Base-by-base conservation (phyloP, 345 rosid species). In the Psidium friedrichsthalianum region DNA sequence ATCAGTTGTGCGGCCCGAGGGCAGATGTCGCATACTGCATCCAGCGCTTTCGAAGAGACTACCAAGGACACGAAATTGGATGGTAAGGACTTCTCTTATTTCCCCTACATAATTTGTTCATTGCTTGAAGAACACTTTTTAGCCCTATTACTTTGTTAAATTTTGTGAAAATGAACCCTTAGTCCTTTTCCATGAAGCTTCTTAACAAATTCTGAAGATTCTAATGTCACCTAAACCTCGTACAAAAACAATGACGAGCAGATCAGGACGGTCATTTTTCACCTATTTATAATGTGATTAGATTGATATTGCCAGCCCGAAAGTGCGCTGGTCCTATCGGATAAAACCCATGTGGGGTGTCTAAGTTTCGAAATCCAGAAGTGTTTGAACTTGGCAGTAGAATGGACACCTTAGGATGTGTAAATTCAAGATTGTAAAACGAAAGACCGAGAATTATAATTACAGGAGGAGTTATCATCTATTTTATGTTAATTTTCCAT, bases 11-110 rank as follows among this genome's bases (percentile, higher is more conserved):
- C 95, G 98, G 59, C 99, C n/a, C 98, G 20, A 88, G 99, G 87
- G 98, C 98, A 56, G 99, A 97, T 89, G 96, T 95, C 57, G 98
- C 99, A 21, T 97, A 95, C 87, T 97, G 98, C 92, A 95, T 97
- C 83, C 94, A 95, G 94, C 98, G 82, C 92, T 97, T 56, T 90
- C 98, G 3, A 95, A 90, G 92, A 94, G 99, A 92, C 90, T 97
- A 83, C 89, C 95, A n/a, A 97, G 96, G 89, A 97, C 99, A 8
- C 87, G 91, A 18, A 95, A 88, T 86, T 97, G 99, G 99, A 93
- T 95, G 81, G 99, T 97, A 92, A 95, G 84, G 55, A 32, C 47
- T 58, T 42, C 5, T 58, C 76, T 29, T 20, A 54, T 76, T n/a
- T 11, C 25, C 69, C 22, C 53, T 20, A 24, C 52, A 8, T 27